Evolutionary conservation across 2,329 filamentous ascomycete species (phyloP).

Genomic region (Fusarium papillatum): DNA sequence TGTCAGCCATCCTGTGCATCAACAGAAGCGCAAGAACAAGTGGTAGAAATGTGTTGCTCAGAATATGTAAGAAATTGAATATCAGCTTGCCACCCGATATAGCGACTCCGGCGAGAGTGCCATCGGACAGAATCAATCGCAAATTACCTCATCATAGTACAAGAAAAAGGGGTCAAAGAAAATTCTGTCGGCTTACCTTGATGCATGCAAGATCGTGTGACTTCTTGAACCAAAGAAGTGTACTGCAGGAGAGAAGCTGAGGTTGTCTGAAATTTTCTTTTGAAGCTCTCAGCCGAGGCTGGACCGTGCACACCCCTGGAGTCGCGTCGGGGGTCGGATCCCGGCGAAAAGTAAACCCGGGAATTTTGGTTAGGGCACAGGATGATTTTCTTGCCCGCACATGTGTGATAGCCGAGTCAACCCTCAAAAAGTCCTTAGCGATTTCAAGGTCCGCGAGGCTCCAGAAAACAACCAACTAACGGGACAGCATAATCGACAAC

Average conservation of each 20-base stretch:
- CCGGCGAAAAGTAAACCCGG: constrained; percentile 49
- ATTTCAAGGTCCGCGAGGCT: constrained; percentile 52
- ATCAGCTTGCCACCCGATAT: constrained; percentile 85
- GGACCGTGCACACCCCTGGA: constrained; percentile 34
- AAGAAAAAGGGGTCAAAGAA: constrained; percentile 12
- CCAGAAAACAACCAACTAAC: constrained; percentile 55
- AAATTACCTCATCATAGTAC: constrained; percentile 94
- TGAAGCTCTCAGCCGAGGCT: constrained; percentile 39
- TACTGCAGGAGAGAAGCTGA: background rate
- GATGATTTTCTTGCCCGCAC: constrained; percentile 57
- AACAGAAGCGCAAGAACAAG: constrained; percentile 40
- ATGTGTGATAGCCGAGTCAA: constrained; percentile 50
- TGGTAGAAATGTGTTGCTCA: constrained; percentile 65
- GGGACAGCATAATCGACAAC: constrained; percentile 55
- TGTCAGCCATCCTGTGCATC: constrained; percentile 42
- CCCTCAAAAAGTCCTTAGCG: constrained; percentile 57
- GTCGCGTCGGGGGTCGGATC: constrained; percentile 3
- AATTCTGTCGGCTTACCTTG: constrained; percentile 46
- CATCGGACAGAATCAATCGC: constrained; percentile 93
- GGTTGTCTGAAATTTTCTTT: constrained; percentile 41
- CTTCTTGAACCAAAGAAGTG: constrained; percentile 33
- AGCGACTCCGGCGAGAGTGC: constrained; percentile 91
- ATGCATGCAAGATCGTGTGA: constrained; percentile 28
- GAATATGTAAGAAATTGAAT: constrained; percentile 99
- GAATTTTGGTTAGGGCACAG: constrained; percentile 57